Base-by-base conservation (phyloP, 2,329 filamentous ascomycete species). In the Colletotrichum orchidophilum region DNA sequence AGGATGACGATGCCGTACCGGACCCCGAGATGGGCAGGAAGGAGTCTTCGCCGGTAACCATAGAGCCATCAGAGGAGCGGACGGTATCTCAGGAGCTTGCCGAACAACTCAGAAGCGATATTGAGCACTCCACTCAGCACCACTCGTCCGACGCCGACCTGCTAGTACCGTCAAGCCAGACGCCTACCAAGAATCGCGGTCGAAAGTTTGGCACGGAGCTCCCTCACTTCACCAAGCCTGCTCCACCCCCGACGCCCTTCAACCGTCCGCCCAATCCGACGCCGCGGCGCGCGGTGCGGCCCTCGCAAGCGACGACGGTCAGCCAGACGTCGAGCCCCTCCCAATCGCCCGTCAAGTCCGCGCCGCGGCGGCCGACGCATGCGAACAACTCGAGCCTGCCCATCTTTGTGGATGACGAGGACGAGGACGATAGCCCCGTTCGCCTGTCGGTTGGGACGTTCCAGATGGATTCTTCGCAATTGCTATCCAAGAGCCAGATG, bases 11-110 rank as follows among this genome's bases (percentile, higher is more conserved):
- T 9, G 63, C 64, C 0, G 68, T 73, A 1, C 18, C 59, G 5
- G 62, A 66, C 3, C 46, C 63, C 6, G 58, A 68, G n/a, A 39
- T 42, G 33, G 58, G 63, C 55, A 33, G 70, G 71, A 39, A 46
- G 13, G 65, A 53, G 13, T 26, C 58, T 24, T 70, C 39, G 2
- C 73, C 55, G 27, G 68, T 12, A 62, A 71, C 65, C 39, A 74
- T 11, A 42, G 35, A 24, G 12, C 31, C 55, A 21, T 66, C 80
- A 66, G 35, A 59, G 12, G 46, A 46, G 18, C 46, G 7, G 3
- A 84, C 84, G 3, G 78, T 86, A 18, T 88, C 87, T 2, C 86
- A 89, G 70, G 84, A 89, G 74, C 76, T 88, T n/a, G 83, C 82
- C 29, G 83, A 85, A 8, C 87, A 89, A 72, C 78, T 89, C 26